Percentiles rank a stretch among this genome's conserved stretches.
Evolutionary conservation across 768 basidiomycete genomes (phyloP).

Genomic region (Paxillus involutus): DNA sequence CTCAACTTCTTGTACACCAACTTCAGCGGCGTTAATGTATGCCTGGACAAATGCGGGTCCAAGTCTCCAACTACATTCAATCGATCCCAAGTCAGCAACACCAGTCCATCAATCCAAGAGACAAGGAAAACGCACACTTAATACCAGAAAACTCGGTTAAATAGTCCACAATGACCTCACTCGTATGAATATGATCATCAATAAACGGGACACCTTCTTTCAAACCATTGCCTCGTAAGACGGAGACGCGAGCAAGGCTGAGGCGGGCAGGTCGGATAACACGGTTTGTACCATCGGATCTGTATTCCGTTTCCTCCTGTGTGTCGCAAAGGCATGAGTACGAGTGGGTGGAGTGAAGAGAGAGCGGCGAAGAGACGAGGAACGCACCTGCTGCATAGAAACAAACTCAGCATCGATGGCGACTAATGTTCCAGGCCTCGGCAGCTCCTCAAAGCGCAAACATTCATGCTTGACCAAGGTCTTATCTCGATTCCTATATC

Average conservation of each 20-base stretch:
- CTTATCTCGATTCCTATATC: constrained; percentile 70
- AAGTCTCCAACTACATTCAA: constrained; percentile 78
- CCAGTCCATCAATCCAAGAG: neutral
- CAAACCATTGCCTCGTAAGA: constrained; percentile 80
- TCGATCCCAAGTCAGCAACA: constrained; percentile 2
- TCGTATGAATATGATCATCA: constrained; percentile 97
- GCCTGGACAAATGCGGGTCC: constrained; percentile 76
- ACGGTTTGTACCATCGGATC: constrained; percentile 93
- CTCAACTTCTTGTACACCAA: constrained; percentile 98
- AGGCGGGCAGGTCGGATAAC: constrained; percentile 89
- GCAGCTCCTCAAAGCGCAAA: constrained; percentile 72
- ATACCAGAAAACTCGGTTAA: constrained; percentile 97
- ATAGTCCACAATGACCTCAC: constrained; percentile 94
- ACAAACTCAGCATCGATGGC: constrained; percentile 99
- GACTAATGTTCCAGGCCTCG: constrained; percentile 81
- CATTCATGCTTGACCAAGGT: constrained; percentile 75
- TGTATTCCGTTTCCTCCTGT: constrained; percentile 95
- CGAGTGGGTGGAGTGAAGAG: neutral
- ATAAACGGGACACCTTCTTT: constrained; percentile 90
- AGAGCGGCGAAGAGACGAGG: neutral
- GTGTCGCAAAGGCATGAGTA: constrained; percentile 2
- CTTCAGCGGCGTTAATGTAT: constrained; percentile 93
- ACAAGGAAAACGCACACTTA: constrained; percentile 57
- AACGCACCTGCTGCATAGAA: constrained; percentile 82
- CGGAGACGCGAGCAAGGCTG: constrained; percentile 92